Conservation (phyloP, 306 rosid species). For the Cotoneaster glaucophyllus region DNA sequence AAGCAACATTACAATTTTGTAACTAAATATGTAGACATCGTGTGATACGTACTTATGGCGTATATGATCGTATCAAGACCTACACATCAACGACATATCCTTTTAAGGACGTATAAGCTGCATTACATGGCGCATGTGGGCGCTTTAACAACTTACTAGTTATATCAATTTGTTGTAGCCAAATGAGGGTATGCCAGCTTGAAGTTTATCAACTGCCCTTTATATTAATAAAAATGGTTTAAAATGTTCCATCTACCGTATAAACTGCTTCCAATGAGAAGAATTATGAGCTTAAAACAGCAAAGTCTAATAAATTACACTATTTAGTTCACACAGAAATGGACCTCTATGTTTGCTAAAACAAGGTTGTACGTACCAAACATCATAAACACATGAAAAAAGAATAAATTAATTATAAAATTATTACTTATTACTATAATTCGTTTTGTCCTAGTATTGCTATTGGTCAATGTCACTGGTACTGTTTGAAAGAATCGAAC, state of each 20-base stretch:
- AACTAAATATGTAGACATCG: background rate
- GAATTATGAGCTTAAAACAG: slow-evolving; percentile 7
- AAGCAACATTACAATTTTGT: background rate
- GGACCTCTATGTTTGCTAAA: background rate
- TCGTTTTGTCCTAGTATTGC: background rate
- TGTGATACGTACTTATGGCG: background rate
- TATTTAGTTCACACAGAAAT: background rate
- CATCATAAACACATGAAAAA: background rate
- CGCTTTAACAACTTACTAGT: background rate
- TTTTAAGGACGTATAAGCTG: slow-evolving; percentile 6
- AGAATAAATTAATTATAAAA: background rate
- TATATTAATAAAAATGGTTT: slow-evolving; percentile 8
- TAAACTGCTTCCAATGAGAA: slow-evolving; percentile 17
- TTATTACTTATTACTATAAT: background rate
- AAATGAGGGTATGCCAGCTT: slow-evolving; percentile 17
- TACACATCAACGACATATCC: background rate
- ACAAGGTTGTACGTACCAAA: background rate
- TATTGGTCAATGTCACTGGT: background rate
- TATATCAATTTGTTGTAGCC: background rate
- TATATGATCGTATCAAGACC: background rate
- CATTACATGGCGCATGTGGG: background rate
- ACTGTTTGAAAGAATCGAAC: background rate
- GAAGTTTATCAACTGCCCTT: slow-evolving; percentile 18
- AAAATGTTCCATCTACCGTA: slow-evolving; percentile 15
- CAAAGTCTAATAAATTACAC: slow-evolving; percentile 10